Conservation (phyloP, 2,329 filamentous ascomycete species). For the Lachnellula hyalina region DNA sequence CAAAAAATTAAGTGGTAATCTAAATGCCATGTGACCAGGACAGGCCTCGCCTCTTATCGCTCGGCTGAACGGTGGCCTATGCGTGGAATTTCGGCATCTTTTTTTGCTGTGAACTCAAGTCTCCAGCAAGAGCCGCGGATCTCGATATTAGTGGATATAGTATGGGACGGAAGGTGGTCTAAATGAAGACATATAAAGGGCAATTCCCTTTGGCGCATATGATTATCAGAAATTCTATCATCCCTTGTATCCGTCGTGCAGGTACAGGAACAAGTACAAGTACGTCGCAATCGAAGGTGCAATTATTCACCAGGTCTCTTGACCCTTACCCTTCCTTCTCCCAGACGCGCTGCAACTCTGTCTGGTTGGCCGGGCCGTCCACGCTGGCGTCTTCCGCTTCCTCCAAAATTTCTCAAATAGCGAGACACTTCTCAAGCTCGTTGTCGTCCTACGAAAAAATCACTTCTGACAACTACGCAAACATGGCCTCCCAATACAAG, state of each 20-base stretch:
- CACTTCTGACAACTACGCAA: slow-evolving; percentile 15
- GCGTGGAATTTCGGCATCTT: slow-evolving; percentile 1
- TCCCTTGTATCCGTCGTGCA: too few species aligned
- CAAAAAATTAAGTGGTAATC: background rate
- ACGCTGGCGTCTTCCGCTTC: slow-evolving; percentile 22
- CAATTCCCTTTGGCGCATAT: background rate
- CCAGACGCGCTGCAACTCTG: slow-evolving; percentile 7
- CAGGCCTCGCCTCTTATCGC: background rate
- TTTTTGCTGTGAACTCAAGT: background rate
- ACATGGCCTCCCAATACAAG: slow-evolving; percentile 52
- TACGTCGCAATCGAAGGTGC: too few species aligned
- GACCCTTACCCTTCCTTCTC: background rate
- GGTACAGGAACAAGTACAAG: too few species aligned
- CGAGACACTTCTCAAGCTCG: slow-evolving; percentile 42
- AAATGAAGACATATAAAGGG: too few species aligned
- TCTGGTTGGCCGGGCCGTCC: slow-evolving; percentile 3
- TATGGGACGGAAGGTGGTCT: too few species aligned
- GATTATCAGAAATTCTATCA: background rate
- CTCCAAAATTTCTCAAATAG: slow-evolving; percentile 35
- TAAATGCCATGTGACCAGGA: background rate
- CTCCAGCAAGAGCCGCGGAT: too few species aligned
- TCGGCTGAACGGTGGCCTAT: slow-evolving; percentile 3
- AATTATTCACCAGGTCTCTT: background rate
- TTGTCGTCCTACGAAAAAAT: slow-evolving; percentile 19
- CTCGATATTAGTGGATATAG: too few species aligned